Evolutionary conservation across 2,329 filamentous ascomycete genomes (phyloP), one percentile per base, ranked within the genome.

Genomic region (Colletotrichum lindemuthianum): DNA sequence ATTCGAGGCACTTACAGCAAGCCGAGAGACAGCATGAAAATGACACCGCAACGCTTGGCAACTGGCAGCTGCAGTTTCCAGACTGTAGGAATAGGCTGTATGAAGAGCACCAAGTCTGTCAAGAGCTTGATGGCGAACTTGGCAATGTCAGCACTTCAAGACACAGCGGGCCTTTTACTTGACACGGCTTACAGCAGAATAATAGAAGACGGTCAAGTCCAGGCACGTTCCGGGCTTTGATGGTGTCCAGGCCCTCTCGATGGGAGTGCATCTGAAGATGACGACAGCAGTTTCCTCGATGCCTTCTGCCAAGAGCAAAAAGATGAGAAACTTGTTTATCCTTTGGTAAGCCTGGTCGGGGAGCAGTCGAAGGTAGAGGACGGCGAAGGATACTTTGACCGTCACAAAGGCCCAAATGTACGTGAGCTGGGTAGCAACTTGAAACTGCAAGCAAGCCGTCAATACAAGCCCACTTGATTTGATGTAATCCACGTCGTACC

Each of bases 71-170:
- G 73, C 39, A 79, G 65, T 37, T 72, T 74, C 66, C 73, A 73
- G 65, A 78, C 73, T n/a, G 74, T 70, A 1, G 77, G 77, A 12
- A 79, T 76, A 4, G 77, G 77, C 44, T 78, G 73, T 13, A 76
- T 67, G 58, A 78, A 77, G 8, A 79, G 67, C 33, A 75, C 68
- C 49, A 79, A 68, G 54, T 78, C 76, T 40, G 75, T 78, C 10
- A 69, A 65, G 39, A 79, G 68, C 66, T 79, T 79, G 67, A 78
- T 73, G 34, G 70, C 72, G 41, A 72, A 73, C 71, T 73, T 45
- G 13, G 8, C 4, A 2, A 24, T 13, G n/a, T 33, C 36, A 67
- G 63, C 36, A 12, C 12, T 12, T 8, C 13, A 15, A 15, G 13
- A 16, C 6, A 3, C 10, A 12, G 9, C 12, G 6, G 10, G 13